Conservation (phyloP, 306 rosid genomes). For the Cucurbita pepo region DNA sequence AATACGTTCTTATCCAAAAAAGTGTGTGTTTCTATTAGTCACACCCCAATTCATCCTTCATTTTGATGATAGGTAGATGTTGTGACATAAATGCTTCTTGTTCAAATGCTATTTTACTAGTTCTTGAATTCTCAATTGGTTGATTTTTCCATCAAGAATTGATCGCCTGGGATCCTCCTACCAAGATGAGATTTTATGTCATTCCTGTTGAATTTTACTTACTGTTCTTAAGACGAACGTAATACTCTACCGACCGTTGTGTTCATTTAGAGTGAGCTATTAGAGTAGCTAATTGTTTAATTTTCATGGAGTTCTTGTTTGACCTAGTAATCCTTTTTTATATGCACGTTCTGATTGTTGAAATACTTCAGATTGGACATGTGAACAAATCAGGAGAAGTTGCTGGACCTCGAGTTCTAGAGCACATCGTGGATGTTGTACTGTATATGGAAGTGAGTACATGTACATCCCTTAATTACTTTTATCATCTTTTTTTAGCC, state of each 20-base stretch:
- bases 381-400: conserved; percentile 84
- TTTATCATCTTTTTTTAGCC: neutral
- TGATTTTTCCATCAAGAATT: neutral
- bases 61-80: neutral
- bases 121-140: neutral
- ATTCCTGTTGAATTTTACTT: neutral
- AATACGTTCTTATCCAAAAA: neutral
- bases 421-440: conserved; percentile 88
- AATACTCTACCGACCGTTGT: neutral
- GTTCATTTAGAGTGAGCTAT: neutral
- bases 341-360: neutral
- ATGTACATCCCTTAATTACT: conserved; percentile 13
- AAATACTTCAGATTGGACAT: conserved; percentile 59
- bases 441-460: conserved; percentile 87
- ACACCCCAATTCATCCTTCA: neutral
- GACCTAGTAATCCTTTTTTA: neutral
- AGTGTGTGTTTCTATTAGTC: neutral
- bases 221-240: neutral
- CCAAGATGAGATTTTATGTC: neutral
- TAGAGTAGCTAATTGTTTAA: neutral
- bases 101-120: neutral
- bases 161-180: neutral
- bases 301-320: neutral
- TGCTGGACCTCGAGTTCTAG: conserved; percentile 92
- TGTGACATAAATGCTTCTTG: neutral